phyloP scores from a whole-genome alignment of 345 rosid genomes.

The Salix dunnii region DNA sequence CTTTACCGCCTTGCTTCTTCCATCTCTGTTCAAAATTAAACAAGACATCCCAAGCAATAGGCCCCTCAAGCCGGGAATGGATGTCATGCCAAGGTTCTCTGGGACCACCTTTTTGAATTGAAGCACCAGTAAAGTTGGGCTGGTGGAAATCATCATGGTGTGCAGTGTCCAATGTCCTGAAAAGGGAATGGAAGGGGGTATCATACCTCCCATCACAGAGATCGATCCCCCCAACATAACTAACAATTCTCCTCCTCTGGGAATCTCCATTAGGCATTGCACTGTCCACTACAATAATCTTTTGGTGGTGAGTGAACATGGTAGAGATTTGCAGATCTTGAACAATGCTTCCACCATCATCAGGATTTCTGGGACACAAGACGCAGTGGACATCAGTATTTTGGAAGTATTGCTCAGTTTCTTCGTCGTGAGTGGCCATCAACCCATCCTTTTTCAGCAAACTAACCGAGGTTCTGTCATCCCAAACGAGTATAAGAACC shows the following conservation, averaged over 20 bases:
- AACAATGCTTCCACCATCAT: slow-evolving; percentile 92
- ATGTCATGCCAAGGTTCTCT: slow-evolving; percentile 99
- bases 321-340: slow-evolving; percentile 84
- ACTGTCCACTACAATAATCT: slow-evolving; percentile 88
- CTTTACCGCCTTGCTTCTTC: slow-evolving; percentile 92
- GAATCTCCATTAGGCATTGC: slow-evolving; percentile 64
- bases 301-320: slow-evolving; percentile 99
- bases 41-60: slow-evolving; percentile 95
- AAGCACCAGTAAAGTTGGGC: slow-evolving; percentile 73
- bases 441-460: slow-evolving; percentile 81
- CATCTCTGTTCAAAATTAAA: slow-evolving; percentile 95
- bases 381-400: slow-evolving; percentile 78
- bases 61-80: slow-evolving; percentile 95
- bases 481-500: slow-evolving; percentile 94
- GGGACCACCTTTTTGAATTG: slow-evolving; percentile 96
- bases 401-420: slow-evolving; percentile 64
- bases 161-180: slow-evolving; percentile 87
- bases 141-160: slow-evolving; percentile 99
- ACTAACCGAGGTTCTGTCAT: slow-evolving; percentile 92
- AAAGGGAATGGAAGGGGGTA: slow-evolving; percentile 85
- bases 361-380: slow-evolving; percentile 92
- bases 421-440: slow-evolving; percentile 98
- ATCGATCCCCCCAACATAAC: slow-evolving; percentile 96
- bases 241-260: slow-evolving; percentile 71
- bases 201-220: slow-evolving; percentile 98